Evolutionary conservation across 73 alveolate genomes (phyloP), one percentile per base, ranked within the genome.

Genomic region (Tetrahymena elliotti): DNA sequence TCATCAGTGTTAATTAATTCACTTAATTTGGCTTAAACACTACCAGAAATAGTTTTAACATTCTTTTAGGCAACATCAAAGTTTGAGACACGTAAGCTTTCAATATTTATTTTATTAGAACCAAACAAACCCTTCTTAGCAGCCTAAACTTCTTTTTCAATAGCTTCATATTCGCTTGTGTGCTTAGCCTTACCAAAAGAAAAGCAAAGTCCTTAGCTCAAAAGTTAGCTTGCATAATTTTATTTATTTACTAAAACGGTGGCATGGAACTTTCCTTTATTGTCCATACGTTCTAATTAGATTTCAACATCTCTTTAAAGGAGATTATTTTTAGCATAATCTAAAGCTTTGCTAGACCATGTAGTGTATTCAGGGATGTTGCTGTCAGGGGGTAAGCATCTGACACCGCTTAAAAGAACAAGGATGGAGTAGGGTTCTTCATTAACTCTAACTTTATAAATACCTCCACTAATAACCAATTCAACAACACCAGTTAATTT

Each of bases 221-320:
- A 95, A 33, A 98, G 94, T 82, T 37, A 15, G 34, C 95, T 40
- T 47, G 98, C 99, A 84, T 96, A 98, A 92, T 98, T 96, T 94
- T 97, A 53, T 52, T 96, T 97, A 53, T 95, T 96, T 12, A 95
- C 97, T 38, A 98, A 84, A 11, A 98, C 96, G 47, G 96, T 96
- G 16, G 99, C 99, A 84, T 98, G 98, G 97, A 98, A 98, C 82
- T 97, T 95, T 13, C 99, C 99, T 31, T 97, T 95, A 97, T 96
- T 98, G 93, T 98, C 99, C 35, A 98, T 97, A 92, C 95, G 97
- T 34, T 96, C 96, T 35, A 98, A 95, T 92, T 98, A 98, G 93
- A 98, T 96, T 33, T 84, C 94, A 47, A 97, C 99, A 96, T 98
- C 99, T 95, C 98, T 98, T 94, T 98, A 97, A 94, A 97, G 98